Evolutionary conservation across 345 rosid species (phyloP), one percentile per base, ranked within the genome.

Genomic region (Populus euphratica): DNA sequence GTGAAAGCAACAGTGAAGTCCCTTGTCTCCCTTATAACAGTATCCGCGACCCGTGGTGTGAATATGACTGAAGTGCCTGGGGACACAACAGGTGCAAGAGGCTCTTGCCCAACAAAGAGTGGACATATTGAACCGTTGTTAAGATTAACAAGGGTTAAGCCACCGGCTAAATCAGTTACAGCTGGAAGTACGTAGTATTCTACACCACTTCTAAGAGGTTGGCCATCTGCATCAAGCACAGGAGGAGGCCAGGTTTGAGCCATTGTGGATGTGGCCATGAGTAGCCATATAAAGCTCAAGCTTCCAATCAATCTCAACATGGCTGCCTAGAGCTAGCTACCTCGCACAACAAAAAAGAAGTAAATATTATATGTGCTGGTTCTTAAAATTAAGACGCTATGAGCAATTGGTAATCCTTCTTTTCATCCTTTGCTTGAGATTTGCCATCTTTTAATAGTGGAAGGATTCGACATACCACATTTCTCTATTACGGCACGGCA

Each of bases 81-180:
- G 47, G 73, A 50, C 10, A 52, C 79, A 6, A 36, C 47, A 0
- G 43, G 47, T 2, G 72, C 29, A 13, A 75, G 61, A 9, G 79
- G 73, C 68, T 68, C 68, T 52, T 68, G 79, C 5, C 73, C 73
- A 1, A 68, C 73, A 8, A 35, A 68, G 5, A 66, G 39, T 13
- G 78, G 78, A 39, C 79, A 76, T 3, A 44, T 12, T 3, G 50
- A 44, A 10, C 67, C n/a, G 4, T 16, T 36, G 10, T 18, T 68
- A 16, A 25, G 36, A 35, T 38, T 68, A 1, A 50, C 25, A 6
- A 68, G n/a, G 35, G 73, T 76, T 23, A 76, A n/a, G 5, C 79
- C 79, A 5, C 79, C 79, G 2, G 79, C 79, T 16, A 36, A 54
- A 8, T 76, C 79, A 0, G 79, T 76, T 54, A 67, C 79, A 12